Percentiles rank a stretch among this genome's conserved stretches.
Conservation (phyloP, 2,329 filamentous ascomycete species). For the Talaromyces sp. region DNA sequence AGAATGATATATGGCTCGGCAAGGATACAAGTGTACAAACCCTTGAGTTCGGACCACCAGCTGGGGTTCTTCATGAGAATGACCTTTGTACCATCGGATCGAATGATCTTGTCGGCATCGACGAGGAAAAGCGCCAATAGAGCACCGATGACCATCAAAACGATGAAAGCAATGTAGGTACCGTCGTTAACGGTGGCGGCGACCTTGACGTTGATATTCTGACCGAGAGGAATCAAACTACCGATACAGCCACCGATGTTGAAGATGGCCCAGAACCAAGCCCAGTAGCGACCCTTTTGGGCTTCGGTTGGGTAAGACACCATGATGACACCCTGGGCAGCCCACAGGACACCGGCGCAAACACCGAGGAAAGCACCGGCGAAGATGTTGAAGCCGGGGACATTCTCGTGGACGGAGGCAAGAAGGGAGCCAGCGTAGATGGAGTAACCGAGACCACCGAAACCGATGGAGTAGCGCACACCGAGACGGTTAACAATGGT, state of each 20-base stretch:
- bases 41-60: conserved; percentile 68
- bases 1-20: conserved; percentile 63
- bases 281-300: conserved; percentile 77
- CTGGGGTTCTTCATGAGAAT: conserved; percentile 77
- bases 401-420: conserved; percentile 40
- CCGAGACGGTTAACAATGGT: conserved; percentile 31
- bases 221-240: conserved; percentile 42
- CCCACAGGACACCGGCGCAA: conserved; percentile 41
- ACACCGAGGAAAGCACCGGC: conserved; percentile 39
- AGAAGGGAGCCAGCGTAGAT: conserved; percentile 39
- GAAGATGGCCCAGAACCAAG: conserved; percentile 86
- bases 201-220: conserved; percentile 18
- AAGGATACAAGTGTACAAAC: conserved; percentile 64
- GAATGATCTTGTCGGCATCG: conserved; percentile 64
- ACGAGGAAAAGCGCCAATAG: conserved; percentile 60
- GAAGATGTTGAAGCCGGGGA: conserved; percentile 39
- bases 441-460: conserved; percentile 33
- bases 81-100: conserved; percentile 66
- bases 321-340: conserved; percentile 41
- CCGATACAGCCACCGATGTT: conserved; percentile 81
- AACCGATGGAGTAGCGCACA: conserved; percentile 27
- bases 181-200: conserved; percentile 46
- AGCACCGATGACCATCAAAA: conserved; percentile 66
- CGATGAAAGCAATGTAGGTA: conserved; percentile 70
- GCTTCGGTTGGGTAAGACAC: conserved; percentile 75